Base-by-base conservation (phyloP, 306 rosid species). In the Dryas alaskensis region DNA sequence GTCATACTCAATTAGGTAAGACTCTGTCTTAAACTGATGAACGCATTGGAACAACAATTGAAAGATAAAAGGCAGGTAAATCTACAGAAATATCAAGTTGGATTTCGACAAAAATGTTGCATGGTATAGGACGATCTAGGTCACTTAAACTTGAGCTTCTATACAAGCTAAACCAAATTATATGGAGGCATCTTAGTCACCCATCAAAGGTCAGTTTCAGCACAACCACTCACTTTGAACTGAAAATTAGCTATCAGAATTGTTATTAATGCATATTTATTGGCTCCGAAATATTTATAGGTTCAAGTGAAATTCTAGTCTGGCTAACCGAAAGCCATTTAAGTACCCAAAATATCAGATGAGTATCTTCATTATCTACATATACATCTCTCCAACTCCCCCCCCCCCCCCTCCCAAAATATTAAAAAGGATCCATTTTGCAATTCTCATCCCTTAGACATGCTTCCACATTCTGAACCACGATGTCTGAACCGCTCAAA, bases 141-240 rank as follows among this genome's bases (percentile, higher is more conserved):
- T 54, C 61, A 19, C 61, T 57, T 57, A 10, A 57, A 22, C 12
- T 57, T 22, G 62, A 57, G 12, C 62, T 19, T 13, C 17, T 8
- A 57, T 57, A 10, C 40, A 57, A 8, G 40, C 62, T 22, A 10
- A 4, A 57, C 9, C 62, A 57, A 9, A 57, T 4, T 22, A 19
- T 22, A 57, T 27, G 14, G 8, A 53, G 25, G 25, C 39, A 57
- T 19, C 39, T 53, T 53, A 53, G 1, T 53, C 59, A 53, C 25
- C 59, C 62, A 57, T 57, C 62, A 57, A 57, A 57, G 14, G 62
- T 57, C 62, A 57, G 39, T 10, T 57, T 57, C 62, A 22, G 2
- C 37, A 31, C 37, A 31, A 53, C 58, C 2, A n/a, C 39, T 57
- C 62, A 57, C 40, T 57, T 57, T 22, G 39, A 57, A 57, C 61